Percentiles rank a stretch among this genome's conserved stretches.
phyloP scores from a whole-genome alignment of 2,329 filamentous ascomycete genomes.

The Septoria petroselini region DNA sequence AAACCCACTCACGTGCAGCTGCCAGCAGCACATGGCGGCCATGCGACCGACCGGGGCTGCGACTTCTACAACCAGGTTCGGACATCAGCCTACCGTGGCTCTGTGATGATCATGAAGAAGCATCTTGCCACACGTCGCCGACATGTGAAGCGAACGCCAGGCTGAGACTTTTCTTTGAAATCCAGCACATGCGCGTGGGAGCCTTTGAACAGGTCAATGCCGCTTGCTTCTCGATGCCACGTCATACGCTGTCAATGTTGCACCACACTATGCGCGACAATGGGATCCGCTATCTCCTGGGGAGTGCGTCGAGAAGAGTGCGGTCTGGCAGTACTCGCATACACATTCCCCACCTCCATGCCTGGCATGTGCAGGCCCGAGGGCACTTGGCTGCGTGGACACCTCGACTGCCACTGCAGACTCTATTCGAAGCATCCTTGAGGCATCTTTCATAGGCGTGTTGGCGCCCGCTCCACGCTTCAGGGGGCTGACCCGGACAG shows the following conservation, averaged over 20 bases:
- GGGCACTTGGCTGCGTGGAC: constrained; percentile 12
- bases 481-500: constrained; percentile 11
- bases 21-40: constrained; percentile 13
- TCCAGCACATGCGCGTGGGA: too few species aligned
- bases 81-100: constrained; percentile 14
- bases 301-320: too few species aligned
- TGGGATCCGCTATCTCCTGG: too few species aligned
- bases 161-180: background rate
- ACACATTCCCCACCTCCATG: too few species aligned
- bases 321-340: too few species aligned
- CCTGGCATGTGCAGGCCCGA: constrained; percentile 2
- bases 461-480: constrained; percentile 10
- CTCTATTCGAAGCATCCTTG: constrained; percentile 13
- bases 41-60: constrained; percentile 21
- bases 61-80: constrained; percentile 8
- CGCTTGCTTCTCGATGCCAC: background rate
- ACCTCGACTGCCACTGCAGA: constrained; percentile 3
- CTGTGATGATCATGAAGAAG: constrained; percentile 15
- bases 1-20: constrained; percentile 6
- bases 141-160: background rate
- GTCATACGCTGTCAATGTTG: background rate
- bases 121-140: background rate
- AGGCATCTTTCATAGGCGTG: background rate
- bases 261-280: too few species aligned
- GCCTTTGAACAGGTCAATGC: background rate